phyloP scores from a whole-genome alignment of 805 yeast species.

The Blastobotrys terrestris region DNA sequence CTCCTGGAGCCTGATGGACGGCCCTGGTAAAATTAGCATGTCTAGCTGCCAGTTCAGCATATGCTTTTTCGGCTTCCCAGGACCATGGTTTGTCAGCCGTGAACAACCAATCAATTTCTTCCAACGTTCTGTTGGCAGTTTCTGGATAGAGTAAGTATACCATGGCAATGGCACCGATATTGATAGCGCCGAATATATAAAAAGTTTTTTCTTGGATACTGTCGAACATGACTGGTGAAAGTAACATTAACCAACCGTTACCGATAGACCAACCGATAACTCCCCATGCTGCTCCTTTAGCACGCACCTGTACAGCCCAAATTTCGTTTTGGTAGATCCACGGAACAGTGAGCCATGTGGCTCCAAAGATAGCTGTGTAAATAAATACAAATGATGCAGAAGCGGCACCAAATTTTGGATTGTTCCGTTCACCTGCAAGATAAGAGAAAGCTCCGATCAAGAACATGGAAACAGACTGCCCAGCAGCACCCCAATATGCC shows the following conservation, averaged over 20 bases:
- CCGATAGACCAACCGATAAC: conserved; percentile 29
- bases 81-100: conserved; percentile 6
- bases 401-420: conserved; percentile 31
- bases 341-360: conserved; percentile 27
- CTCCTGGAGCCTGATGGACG: no score
- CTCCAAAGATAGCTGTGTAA: conserved; percentile 31
- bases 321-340: conserved; percentile 29
- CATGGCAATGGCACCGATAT: conserved; percentile 20
- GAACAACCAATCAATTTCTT: conserved; percentile 51
- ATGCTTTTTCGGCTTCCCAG: conserved; percentile 17
- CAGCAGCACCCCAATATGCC: conserved; percentile 24
- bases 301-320: conserved; percentile 26
- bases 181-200: conserved; percentile 31
- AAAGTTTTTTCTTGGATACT: conserved; percentile 27
- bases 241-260: conserved; percentile 32
- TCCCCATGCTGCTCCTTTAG: conserved; percentile 21
- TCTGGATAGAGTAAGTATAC: conserved; percentile 56
- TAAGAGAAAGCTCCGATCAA: conserved; percentile 35
- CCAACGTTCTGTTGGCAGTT: conserved; percentile 50
- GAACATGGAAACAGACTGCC: conserved; percentile 35
- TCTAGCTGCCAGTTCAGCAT: conserved; percentile 3
- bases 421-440: conserved; percentile 27
- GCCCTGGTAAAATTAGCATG: conserved; percentile 9
- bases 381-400: conserved; percentile 33
- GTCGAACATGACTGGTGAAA: conserved; percentile 31